phyloP scores from a whole-genome alignment of 208 protist genomes.

The Leishmania amazonensis region DNA sequence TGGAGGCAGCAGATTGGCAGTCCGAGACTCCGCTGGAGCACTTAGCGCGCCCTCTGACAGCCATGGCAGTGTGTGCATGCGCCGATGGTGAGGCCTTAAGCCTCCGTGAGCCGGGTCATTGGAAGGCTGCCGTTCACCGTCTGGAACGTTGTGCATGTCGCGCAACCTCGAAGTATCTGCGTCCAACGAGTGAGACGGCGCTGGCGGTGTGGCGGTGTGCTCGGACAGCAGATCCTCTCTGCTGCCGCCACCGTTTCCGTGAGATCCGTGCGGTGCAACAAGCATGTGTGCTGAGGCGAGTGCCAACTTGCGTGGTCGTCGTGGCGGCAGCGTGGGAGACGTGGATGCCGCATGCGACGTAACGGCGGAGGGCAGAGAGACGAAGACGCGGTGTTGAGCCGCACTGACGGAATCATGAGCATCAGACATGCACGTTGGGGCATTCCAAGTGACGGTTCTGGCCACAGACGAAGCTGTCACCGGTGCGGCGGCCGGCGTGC shows the following conservation, averaged over 20 bases:
- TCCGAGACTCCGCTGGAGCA: background rate
- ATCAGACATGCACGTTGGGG: background rate
- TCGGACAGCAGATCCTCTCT: background rate
- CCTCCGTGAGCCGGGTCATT: background rate
- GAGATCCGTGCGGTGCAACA: background rate
- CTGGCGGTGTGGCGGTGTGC: background rate
- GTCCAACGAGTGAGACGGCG: no score
- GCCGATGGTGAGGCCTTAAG: background rate
- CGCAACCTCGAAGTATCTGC: background rate
- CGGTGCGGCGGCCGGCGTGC: background rate
- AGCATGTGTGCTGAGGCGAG: background rate
- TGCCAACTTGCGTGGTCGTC: background rate
- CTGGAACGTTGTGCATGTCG: background rate
- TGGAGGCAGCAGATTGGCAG: no score
- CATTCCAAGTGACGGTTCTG: background rate
- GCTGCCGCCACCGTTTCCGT: background rate
- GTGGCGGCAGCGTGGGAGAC: background rate
- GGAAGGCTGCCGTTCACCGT: background rate
- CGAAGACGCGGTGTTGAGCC: background rate
- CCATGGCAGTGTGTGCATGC: background rate
- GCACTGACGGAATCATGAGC: background rate
- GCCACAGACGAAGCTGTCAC: background rate
- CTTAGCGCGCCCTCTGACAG: background rate
- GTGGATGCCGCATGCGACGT: background rate
- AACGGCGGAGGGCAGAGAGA: background rate